These are phyloP conservation scores for Talaromyces atroroseus DNA, from an alignment of 2,329 filamentous ascomycete species.

Conservation along the genomic window DNA sequence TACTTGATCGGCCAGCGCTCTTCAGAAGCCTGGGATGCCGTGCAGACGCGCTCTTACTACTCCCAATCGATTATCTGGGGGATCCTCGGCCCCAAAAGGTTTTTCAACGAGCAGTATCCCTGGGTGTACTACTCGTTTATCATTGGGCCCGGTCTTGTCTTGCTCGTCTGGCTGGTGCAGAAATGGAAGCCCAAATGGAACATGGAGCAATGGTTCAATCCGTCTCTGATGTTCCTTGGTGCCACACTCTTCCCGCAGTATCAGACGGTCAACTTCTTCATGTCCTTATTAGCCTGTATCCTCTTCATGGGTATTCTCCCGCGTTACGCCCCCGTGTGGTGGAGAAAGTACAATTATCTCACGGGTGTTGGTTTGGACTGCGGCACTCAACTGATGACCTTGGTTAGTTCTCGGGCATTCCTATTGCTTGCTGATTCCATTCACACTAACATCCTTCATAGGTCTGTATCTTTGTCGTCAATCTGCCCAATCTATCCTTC, in stretches of 20 bases:
- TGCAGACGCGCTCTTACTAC: not conserved
- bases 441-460: not conserved
- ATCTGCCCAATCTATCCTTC: not conserved
- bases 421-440: not conserved
- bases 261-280: not conserved
- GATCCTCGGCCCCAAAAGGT: not conserved
- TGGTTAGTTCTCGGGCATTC: not conserved
- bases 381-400: slow-evolving; percentile 3
- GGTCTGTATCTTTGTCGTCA: not conserved
- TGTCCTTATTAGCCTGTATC: not conserved
- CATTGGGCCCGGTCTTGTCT: not conserved
- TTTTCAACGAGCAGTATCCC: not conserved
- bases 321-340: not conserved
- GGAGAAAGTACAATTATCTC: slow-evolving; percentile 2
- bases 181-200: slow-evolving; percentile 3
- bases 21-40: not conserved
- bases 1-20: not conserved
- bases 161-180: slow-evolving; percentile 2
- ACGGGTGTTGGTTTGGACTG: slow-evolving; percentile 1
- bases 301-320: slow-evolving; percentile 1
- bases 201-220: slow-evolving; percentile 1
- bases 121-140: slow-evolving; percentile 1
- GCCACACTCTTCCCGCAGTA: not conserved
- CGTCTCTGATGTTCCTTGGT: not conserved
- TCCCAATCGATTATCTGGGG: slow-evolving; percentile 1